Evolutionary conservation across 1,284 basidiomycete species (phyloP), one percentile per base, ranked within the genome.

Genomic region (Macrocystidia cucumis): DNA sequence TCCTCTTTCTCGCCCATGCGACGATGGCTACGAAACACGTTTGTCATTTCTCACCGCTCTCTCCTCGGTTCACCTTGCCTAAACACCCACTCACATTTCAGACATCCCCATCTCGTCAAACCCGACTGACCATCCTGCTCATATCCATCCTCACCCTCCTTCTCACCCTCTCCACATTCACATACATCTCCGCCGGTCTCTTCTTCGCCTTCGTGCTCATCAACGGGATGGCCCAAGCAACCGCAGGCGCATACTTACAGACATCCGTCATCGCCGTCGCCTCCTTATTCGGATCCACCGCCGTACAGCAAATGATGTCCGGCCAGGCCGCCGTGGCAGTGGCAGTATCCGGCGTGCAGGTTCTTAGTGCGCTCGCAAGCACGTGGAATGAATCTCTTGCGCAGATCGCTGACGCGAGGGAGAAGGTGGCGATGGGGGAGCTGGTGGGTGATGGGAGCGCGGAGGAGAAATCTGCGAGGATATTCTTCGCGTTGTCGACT

Each of bases 311-410:
- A 5, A 63, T 79, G 49, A 72, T 88, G 65, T 71, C 83, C 1
- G 85, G 86, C 5, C 84, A 89, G 49, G 85, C 81, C 3, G 80
- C 79, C 0, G 72, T 87, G 0, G 86, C 76, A 0, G 81, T 89
- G 4, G 74, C 69, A 2, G 75, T 89, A 36, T 83, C 80, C 43
- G 60, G 63, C 1, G 74, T 87, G 1, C 82, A 89, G 47, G 70
- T 85, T n/a, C 47, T 75, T 28, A 81, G 79, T 40, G 68, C 81
- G 3, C 51, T 64, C 0, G 59, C 70, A 3, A 78, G 78, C 9
- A 60, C 81, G 4, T 60, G 62, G 62, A 56, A 59, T 5, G 58
- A 62, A 28, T 50, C 67, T n/a, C 11, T 12, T 11, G 3, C 29
- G 3, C 51, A 48, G 8, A 52, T 61, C 17, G 22, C 50, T 3